Conservation (phyloP, 148 eudicot genomes). For the Arbutus unedo region DNA sequence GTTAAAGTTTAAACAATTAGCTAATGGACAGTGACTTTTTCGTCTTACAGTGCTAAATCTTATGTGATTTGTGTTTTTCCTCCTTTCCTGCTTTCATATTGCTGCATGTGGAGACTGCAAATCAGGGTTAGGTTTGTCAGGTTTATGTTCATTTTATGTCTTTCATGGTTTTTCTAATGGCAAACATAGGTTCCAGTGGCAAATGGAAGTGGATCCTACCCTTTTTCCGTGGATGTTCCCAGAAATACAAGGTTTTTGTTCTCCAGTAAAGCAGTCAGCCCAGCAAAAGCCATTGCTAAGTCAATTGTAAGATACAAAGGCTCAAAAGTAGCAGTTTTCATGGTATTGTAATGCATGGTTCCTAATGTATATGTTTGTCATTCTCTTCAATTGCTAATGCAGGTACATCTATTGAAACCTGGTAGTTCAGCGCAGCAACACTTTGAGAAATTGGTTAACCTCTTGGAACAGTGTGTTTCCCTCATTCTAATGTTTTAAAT, state of each 20-base stretch:
- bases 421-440: constrained; percentile 71
- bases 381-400: constrained; percentile 27
- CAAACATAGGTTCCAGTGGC: constrained; percentile 93
- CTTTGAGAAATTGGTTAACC: constrained; percentile 79
- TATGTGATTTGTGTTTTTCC: not conserved
- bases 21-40: not conserved
- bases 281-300: constrained; percentile 91
- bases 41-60: not conserved
- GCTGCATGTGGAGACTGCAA: not conserved
- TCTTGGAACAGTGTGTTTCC: constrained; percentile 87
- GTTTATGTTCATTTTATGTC: not conserved
- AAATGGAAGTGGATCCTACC: constrained; percentile 79
- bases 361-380: not conserved
- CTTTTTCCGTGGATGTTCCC: constrained; percentile 87
- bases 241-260: constrained; percentile 91
- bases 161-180: not conserved
- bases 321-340: not conserved
- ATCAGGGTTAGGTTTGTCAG: not conserved
- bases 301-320: constrained; percentile 72
- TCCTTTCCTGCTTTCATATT: not conserved
- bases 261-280: constrained; percentile 69
- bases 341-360: not conserved
- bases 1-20: not conserved
- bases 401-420: constrained; percentile 85
- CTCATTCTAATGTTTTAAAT: constrained; percentile 15